phyloP scores from a whole-genome alignment of 805 yeast genomes.

The Ogataea pini region DNA sequence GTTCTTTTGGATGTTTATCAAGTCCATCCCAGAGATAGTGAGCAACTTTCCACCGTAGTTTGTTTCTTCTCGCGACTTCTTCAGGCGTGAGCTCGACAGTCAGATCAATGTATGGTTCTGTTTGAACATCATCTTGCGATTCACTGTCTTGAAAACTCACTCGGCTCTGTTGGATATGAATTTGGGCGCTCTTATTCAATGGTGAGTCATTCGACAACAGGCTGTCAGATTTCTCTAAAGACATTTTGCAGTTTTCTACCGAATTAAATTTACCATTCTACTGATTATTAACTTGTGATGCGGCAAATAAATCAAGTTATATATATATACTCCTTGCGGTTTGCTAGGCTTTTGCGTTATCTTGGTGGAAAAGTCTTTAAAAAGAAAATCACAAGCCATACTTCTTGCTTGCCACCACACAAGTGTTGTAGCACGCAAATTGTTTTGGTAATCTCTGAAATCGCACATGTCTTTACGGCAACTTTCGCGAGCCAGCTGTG shows the following conservation, averaged over 20 bases:
- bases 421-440: neutral
- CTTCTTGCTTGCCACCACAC: neutral
- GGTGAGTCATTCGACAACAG: neutral
- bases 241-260: neutral
- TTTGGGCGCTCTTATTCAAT: neutral
- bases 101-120: slow-evolving; percentile 10
- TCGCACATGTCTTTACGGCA: slow-evolving; percentile 1
- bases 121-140: neutral
- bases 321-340: neutral
- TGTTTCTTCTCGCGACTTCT: slow-evolving; percentile 1
- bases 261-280: no score
- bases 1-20: slow-evolving; percentile 40
- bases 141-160: neutral
- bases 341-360: no score
- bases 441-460: neutral
- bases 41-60: slow-evolving; percentile 10
- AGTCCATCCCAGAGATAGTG: slow-evolving; percentile 31
- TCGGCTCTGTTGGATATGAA: neutral
- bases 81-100: slow-evolving; percentile 8
- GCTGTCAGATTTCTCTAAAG: neutral
- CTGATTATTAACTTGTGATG: neutral
- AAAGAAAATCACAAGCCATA: neutral
- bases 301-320: neutral
- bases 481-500: neutral
- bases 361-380: neutral